These are phyloP conservation scores for Hypomyces rosellus DNA, from an alignment of 2,329 filamentous ascomycete species.

Conservation along the genomic window DNA sequence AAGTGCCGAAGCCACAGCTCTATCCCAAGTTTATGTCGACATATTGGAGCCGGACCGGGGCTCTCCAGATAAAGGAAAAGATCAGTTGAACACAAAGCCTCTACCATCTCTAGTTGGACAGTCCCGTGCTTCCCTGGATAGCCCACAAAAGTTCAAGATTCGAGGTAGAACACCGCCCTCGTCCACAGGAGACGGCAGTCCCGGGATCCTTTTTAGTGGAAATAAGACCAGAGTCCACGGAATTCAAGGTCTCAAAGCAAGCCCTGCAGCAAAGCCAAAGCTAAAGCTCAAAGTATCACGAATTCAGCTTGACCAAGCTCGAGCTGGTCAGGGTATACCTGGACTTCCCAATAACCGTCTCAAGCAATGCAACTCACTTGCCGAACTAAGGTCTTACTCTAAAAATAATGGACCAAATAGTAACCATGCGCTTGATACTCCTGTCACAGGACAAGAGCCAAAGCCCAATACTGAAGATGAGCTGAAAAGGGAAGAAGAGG, in stretches of 20 bases:
- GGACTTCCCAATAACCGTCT: conserved; percentile 18
- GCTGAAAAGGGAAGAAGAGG: conserved; percentile 1
- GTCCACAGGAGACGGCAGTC: neutral
- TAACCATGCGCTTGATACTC: neutral
- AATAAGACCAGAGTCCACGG: neutral
- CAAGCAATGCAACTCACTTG: conserved; percentile 27
- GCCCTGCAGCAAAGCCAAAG: conserved; percentile 18
- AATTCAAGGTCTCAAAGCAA: conserved; percentile 9
- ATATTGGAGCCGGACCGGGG: neutral
- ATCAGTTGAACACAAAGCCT: neutral
- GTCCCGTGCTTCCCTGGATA: conserved; percentile 6
- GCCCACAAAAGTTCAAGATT: conserved; percentile 23
- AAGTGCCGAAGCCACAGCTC: neutral
- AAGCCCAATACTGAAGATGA: conserved; percentile 10
- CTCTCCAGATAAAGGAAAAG: neutral
- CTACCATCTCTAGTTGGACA: neutral
- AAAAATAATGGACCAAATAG: conserved; percentile 4
- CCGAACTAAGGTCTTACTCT: conserved; percentile 22
- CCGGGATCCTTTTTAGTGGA: neutral
- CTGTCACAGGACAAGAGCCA: neutral
- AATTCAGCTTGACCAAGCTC: conserved; percentile 20
- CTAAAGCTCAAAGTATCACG: conserved; percentile 30
- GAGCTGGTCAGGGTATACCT: conserved; percentile 11
- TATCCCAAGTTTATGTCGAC: neutral
- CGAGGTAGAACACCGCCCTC: conserved; percentile 20